Evolutionary conservation across 139 green algal species (phyloP).

Genomic region (Closterium sp.): DNA sequence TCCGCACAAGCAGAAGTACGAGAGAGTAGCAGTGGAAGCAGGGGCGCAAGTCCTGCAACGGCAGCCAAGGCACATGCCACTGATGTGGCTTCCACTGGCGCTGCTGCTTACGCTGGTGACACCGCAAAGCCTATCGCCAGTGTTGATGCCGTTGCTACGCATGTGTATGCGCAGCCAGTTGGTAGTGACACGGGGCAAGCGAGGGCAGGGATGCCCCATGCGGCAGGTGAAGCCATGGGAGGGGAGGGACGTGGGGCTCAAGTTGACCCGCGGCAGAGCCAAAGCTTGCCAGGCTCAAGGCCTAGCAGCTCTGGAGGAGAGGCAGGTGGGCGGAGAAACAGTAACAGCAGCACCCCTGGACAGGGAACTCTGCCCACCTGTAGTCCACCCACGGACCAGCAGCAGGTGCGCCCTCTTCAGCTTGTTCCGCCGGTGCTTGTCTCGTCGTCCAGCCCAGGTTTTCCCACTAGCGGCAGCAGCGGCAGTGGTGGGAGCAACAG

Average conservation of each 20-base stretch:
- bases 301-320: background rate
- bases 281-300: background rate
- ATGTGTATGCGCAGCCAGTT: background rate
- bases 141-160: background rate
- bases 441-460: background rate
- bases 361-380: no score
- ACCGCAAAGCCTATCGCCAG: background rate
- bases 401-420: background rate
- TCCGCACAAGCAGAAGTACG: background rate
- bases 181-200: background rate
- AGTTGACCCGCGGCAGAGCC: no score
- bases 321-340: background rate
- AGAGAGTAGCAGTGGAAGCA: background rate
- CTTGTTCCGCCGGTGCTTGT: background rate
- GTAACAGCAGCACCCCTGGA: no score
- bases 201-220: background rate
- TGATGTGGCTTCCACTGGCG: background rate
- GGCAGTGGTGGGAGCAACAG: background rate
- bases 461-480: background rate
- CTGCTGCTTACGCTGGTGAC: background rate
- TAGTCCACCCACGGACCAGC: background rate
- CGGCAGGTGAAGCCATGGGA: background rate
- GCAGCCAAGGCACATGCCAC: background rate
- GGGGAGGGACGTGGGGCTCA: background rate
- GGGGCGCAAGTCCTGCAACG: background rate